These are phyloP conservation scores for Harrya chromipes DNA, from an alignment of 768 basidiomycete species.

Conservation along the genomic window DNA sequence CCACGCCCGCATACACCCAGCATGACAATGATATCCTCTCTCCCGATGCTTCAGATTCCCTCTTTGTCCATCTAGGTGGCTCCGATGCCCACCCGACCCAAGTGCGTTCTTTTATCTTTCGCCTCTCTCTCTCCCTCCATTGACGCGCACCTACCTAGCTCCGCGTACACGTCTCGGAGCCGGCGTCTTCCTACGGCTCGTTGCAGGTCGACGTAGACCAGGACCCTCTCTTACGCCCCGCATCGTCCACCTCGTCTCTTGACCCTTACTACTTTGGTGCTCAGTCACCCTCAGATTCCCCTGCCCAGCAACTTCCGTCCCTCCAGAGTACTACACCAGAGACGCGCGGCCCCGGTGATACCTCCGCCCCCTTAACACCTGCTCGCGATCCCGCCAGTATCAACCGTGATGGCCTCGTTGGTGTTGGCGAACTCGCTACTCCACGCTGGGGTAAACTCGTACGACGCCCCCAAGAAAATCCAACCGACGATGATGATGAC, in stretches of 20 bases:
- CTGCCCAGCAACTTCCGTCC: conserved; percentile 43
- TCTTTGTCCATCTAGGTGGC: conserved; percentile 29
- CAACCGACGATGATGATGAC: conserved; percentile 40
- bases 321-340: conserved; percentile 61
- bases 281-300: conserved; percentile 66
- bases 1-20: conserved; percentile 38
- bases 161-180: conserved; percentile 47
- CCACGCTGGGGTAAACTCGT: conserved; percentile 80
- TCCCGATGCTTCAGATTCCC: conserved; percentile 38
- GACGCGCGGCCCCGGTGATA: conserved; percentile 46
- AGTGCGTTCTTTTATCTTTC: conserved; percentile 7
- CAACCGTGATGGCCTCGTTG: conserved; percentile 84
- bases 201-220: conserved; percentile 43
- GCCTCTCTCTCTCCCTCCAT: not conserved
- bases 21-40: conserved; percentile 35
- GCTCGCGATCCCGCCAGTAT: conserved; percentile 74
- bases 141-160: conserved; percentile 33
- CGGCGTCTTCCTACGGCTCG: conserved; percentile 29
- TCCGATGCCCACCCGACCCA: conserved; percentile 4
- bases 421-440: conserved; percentile 95
- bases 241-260: conserved; percentile 74
- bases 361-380: conserved; percentile 67
- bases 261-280: conserved; percentile 88
- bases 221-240: conserved; percentile 54
- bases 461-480: conserved; percentile 34